Evolutionary conservation across 139 green algal species (phyloP).

Genomic region (Dunaliella primolecta): DNA sequence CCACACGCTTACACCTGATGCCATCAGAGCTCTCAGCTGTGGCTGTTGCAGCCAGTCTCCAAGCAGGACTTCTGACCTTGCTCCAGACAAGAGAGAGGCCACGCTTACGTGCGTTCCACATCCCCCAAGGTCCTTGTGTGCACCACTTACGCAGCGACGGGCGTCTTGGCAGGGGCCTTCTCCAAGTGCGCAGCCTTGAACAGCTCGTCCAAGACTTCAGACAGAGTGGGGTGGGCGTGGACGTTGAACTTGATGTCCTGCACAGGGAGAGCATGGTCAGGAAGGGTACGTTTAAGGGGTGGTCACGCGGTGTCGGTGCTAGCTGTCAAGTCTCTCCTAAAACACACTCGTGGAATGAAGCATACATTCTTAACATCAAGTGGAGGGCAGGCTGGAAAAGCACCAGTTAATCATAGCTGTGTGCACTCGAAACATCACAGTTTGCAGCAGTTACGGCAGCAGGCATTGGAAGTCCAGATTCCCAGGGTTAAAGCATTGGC

Average conservation of each 20-base stretch:
- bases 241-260: slow-evolving; percentile 98
- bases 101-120: background rate
- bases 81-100: too few species aligned
- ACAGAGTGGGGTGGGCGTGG: slow-evolving; percentile 96
- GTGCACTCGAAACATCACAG: too few species aligned
- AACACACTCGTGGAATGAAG: too few species aligned
- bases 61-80: background rate
- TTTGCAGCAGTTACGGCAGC: too few species aligned
- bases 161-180: background rate
- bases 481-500: too few species aligned
- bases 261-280: background rate
- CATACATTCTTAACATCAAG: too few species aligned
- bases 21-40: background rate
- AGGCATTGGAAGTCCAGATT: too few species aligned
- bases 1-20: background rate
- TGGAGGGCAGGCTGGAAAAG: too few species aligned
- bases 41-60: background rate
- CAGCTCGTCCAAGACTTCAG: slow-evolving; percentile 95
- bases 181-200: slow-evolving; percentile 83
- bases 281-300: too few species aligned
- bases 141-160: slow-evolving; percentile 4
- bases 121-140: background rate
- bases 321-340: too few species aligned
- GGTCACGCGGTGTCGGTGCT: too few species aligned
- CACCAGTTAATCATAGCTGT: too few species aligned